Evolutionary conservation across 257 asterid genomes (phyloP).

Genomic region (Solanum etuberosum): DNA sequence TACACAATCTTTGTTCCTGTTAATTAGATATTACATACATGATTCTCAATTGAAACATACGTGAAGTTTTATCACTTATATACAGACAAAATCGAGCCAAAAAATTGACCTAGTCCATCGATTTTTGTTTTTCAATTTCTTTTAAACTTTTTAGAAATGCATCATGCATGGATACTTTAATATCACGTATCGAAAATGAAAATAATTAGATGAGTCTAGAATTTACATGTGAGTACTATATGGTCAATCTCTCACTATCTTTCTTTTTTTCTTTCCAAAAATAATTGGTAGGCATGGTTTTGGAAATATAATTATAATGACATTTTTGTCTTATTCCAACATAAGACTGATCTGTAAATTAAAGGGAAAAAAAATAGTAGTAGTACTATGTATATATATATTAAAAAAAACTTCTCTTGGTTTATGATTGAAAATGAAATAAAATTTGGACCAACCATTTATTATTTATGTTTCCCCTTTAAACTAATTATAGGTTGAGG

Average conservation of each 20-base stretch:
- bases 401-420: background rate
- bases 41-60: background rate
- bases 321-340: background rate
- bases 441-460: background rate
- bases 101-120: background rate
- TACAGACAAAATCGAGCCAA: background rate
- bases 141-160: background rate
- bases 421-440: background rate
- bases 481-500: background rate
- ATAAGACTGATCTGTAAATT: background rate
- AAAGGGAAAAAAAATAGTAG: background rate
- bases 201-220: background rate
- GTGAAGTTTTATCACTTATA: too few relatives aligned
- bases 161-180: background rate
- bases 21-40: too few relatives aligned
- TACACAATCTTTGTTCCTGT: fast-evolving
- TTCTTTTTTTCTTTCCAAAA: background rate
- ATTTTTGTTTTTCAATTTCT: too few relatives aligned
- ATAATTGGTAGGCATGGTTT: background rate
- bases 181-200: background rate
- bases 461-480: background rate
- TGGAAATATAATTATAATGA: background rate
- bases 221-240: background rate
- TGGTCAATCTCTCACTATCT: background rate
- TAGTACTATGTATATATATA: background rate